Conservation (phyloP, 1,139 yeast genomes). For the Meyerozyma smithsonii region DNA sequence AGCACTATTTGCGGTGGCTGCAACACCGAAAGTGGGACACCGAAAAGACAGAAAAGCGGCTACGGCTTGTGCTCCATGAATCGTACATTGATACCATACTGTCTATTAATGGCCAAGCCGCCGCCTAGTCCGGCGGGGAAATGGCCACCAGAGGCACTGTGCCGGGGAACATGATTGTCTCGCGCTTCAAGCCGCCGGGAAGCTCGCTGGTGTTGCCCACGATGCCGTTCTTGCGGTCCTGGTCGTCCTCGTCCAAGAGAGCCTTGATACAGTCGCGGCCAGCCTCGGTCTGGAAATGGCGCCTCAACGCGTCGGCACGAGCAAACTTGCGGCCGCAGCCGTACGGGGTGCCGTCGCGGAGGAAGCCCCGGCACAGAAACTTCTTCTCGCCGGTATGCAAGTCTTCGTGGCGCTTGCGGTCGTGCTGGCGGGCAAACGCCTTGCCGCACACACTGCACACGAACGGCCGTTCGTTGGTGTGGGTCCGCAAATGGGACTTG, state of each 20-base stretch:
- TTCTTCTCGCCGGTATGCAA: conserved; percentile 88
- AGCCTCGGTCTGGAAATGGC: conserved; percentile 93
- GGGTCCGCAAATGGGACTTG: conserved; percentile 87
- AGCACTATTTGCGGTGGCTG: too few relatives aligned
- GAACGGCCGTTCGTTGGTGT: conserved; percentile 91
- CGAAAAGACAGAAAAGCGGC: too few relatives aligned
- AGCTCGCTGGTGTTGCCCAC: not conserved
- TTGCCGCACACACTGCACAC: conserved; percentile 83
- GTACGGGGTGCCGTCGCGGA: conserved; percentile 65
- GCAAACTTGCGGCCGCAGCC: conserved; percentile 95
- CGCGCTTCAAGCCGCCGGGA: conserved; percentile 3
- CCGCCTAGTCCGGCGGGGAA: conserved; percentile 32
- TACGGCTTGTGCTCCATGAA: too few relatives aligned
- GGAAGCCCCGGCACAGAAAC: conserved; percentile 73
- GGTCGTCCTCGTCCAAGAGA: conserved; percentile 63
- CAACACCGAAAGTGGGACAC: too few relatives aligned
- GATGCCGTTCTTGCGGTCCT: conserved; percentile 15
- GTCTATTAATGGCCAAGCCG: too few relatives aligned
- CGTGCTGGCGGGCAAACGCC: conserved; percentile 95
- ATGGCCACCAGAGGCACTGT: conserved; percentile 30
- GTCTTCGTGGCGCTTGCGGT: conserved; percentile 89
- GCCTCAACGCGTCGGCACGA: conserved; percentile 87
- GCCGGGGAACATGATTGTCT: conserved; percentile 1
- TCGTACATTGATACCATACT: conserved; percentile 20
- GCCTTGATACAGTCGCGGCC: conserved; percentile 81